Base-by-base conservation (phyloP, 2,329 filamentous ascomycete genomes). In the Salinomyces thailandicus region DNA sequence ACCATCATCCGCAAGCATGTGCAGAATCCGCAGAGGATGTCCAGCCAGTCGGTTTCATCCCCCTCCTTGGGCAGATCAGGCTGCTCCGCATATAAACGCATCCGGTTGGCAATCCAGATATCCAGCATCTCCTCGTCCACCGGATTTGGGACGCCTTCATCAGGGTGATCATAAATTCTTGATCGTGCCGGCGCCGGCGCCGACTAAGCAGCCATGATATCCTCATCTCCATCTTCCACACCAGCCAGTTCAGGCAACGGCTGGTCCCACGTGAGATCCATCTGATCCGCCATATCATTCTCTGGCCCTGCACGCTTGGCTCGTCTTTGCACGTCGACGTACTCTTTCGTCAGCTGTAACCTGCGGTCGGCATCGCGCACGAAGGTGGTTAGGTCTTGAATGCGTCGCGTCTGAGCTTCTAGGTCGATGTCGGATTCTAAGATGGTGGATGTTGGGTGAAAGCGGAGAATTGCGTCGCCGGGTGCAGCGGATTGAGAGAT, bases 291-390 rank as follows among this genome's bases (percentile, higher is more conserved):
- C 19, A 52, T 45, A 26, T 58, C 58, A 9, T 46, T 48, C 24
- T 55, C 55, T 6, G 50, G 50, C n/a, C 53, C 55, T 5, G 47
- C 46, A 35, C 62, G 60, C 55, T 63, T 62, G 48, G 61, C 67
- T 36, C 68, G 64, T 49, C 66, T 68, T 35, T 69, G 41, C 34
- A 63, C 63, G 29, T 75, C 71, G 19, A 77, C 60, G 47, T 73
- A 75, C 51, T 79, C 75, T 47, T 69, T 72, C 37, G 65, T 72
- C 28, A 80, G 53, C 28, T 69, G 71, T 33, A 79, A 51, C 13
- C 67, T 69, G 36, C 67, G 63, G 43, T 77, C 73, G 12, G 67
- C 68, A 40, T 71, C 66, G 45, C 66, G 64, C 30, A 77, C 62
- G 45, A 69, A 66, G 15, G 63, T 58, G 14, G 69, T 63, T 5